Evolutionary conservation across 2,329 filamentous ascomycete genomes (phyloP), one percentile per base, ranked within the genome.

Genomic region (Chalara sp.): DNA sequence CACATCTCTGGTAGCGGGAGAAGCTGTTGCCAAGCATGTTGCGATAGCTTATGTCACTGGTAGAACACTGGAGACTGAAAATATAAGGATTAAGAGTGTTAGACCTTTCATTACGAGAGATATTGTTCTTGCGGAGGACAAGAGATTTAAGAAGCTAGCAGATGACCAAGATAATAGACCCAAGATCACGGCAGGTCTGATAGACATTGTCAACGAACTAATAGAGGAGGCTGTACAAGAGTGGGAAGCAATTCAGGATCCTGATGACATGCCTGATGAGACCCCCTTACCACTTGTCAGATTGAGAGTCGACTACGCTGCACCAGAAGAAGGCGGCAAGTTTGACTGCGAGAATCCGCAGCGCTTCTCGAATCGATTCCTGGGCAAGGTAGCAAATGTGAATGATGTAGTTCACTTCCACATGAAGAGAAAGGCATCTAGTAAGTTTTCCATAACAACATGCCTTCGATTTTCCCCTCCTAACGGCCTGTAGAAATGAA

Each of bases 331-430:
- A 0, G 90, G 89, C 4, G 87, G 89, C 11, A 81, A 83, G 35
- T 99, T 89, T 62, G 88, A 97, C 58, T 85, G 87, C 56, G 93
- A 97, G 66, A 99, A 99, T 54, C 91, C 93, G 0, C 93, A 97
- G 65, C 83, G 93, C 6, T 96, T 97, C 63, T 97, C 92, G 0
- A 95, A 95, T 65, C 81, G 90, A 3, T 99, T 97, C 60, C 78
- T 86, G 1, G 86, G 84, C n/a, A 87, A 83, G 63, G 92, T 99
- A 1, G 93, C 93, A 53, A 99, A 99, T 64, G 84, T 85, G 7
- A 95, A 91, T 59, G 93, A 99, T 61, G 89, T 99, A 0, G 84
- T 99, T 1, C 87, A 92, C 62, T 97, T 95, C 65, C 84, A 96
- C 67, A 82, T 89, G 50, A 96, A 92, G 70, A 97, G 96, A 70